Base-by-base conservation (phyloP, 116 monocot genomes). In the Dioscorea cayenensis region DNA sequence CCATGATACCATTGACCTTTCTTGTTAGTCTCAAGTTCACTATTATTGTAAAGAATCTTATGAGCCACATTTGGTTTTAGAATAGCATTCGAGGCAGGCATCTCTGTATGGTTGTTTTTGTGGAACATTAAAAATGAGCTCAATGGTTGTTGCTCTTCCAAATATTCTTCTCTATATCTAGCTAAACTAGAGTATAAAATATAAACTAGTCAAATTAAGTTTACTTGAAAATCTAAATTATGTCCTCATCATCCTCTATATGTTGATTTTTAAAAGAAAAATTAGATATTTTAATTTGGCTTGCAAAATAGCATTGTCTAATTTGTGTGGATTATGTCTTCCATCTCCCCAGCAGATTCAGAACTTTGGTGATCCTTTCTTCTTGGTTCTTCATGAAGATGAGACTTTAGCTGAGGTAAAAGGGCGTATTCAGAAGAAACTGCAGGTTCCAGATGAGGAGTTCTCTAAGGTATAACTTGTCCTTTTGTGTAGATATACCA, bases 301-400 rank as follows among this genome's bases (percentile, higher is more conserved):
- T 55, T 55, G 55, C 17, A 55, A 55, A 52, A 55, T 32, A 32
- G 32, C 55, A 55, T 16, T 5, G 10, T 16, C 43, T 55, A 12
- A 55, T 19, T 1, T 55, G 43, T 43, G 43, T 43, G 43, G 55
- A n/a, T n/a, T 18, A 55, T 16, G 55, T 29, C 49, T 67, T 68
- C 37, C 12, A 59, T 6, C 50, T 65, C n/a, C 66, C 37, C 80
- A 93, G 94, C 89, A 87, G 51, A 81, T 99, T 68, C 86, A 91
- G 48, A 91, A 94, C 66, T 94, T 94, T 80, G 94, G 99, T 22
- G 94, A 99, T 43, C 99, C 99, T 58, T 94, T 94, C 74, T 94
- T 99, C 69, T 73, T 99, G 76, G 77, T 99, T 65, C 89, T 99
- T 72, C 94, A 73, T 73, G 99, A 99, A 76, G 94, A 85, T 61